Evolutionary conservation across 169 alveolate genomes (phyloP), one percentile per base, ranked within the genome.

Genomic region (Eimeria tenella): DNA sequence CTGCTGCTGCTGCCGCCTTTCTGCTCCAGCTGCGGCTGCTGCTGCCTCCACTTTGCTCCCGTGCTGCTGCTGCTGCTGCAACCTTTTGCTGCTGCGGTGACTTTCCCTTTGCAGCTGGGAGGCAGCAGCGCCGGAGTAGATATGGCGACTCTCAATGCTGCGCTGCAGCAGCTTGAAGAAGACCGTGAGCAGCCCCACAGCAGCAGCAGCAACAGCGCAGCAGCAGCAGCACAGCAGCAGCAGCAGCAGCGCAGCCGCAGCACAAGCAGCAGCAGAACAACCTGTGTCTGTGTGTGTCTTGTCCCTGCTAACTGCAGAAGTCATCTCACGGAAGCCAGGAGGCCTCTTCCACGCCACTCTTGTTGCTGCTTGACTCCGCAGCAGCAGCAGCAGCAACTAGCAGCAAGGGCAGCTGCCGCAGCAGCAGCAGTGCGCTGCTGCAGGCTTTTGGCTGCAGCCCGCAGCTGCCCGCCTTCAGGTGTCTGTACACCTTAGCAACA

Each of bases 121-220:
- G 77, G 77, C 11, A 23, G 49, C 31, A 58, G 68, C 68, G 19
- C 21, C 1, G 77, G 49, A 17, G 77, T 68, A 8, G 77, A 68
- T 5, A 68, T 68, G n/a, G 11, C 77, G 1, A 68, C 77, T 11
- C 77, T 68, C n/a, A 68, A 68, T 68, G 77, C 77, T 13, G 77
- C 77, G n/a, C 31, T 68, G 77, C 77, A 68, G 31, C 77, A 68
- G 31, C 77, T 68, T 11, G 77, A 68, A n/a, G 77, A 68, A 68
- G 77, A 68, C 68, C 68, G 68, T 58, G 19, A 58, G 68, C 68
- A 58, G 19, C 68, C 11, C 68, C 11, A 58, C 21, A 10, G 11
- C 21, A 58, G 19, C 68, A 58, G 68, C 11, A 10, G 4, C 0
- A 3, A 0, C 0, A 3, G 4, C 0, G 68, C 19, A 10, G 68